Base-by-base conservation (phyloP, 2,329 filamentous ascomycete species). In the Purpureocillium takamizusanense region DNA sequence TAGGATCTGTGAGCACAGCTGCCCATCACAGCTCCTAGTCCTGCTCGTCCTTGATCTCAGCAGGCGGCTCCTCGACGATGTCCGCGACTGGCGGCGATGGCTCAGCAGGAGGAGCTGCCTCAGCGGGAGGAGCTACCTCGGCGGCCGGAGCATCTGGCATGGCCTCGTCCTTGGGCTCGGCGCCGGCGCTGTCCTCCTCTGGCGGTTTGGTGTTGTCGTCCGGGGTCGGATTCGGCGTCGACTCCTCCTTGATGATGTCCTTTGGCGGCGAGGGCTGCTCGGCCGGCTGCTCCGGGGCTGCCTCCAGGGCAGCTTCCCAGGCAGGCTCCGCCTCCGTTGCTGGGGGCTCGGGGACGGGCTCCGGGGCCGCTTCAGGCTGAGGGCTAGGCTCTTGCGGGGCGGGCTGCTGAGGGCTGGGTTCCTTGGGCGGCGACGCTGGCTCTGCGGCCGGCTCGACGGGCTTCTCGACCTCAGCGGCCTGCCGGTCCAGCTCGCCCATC, bases 401-500 rank as follows among this genome's bases (percentile, higher is more conserved):
- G 10, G 10, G n/a, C 34, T 13, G 39, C 28, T 16, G 50, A 43
- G 28, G 39, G 14, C 14, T 33, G 37, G 9, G 36, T 25, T 12
- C 15, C 35, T 16, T 37, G 10, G 21, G 21, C 21, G 21, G 5
- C 10, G 21, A 40, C 15, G 14, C 21, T 23, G 16, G 33, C 31
- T 36, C 41, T 37, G 15, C 15, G 13, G 15, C 23, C 4, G 31
- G 13, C 31, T 25, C 35, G 23, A 32, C 37, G 11, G 18, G 25
- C 7, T 40, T 29, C 11, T 39, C 36, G 14, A 39, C 17, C 18
- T 46, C 36, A 28, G 42, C 40, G 8, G 46, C 52, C 41, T 68
- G 64, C 25, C 62, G 59, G 40, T 69, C 62, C 28, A 70, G 55
- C 27, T 65, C 67, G 2, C 64, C 58, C 46, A 70, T 62, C 1